Evolutionary conservation across 495 filamentous ascomycete species (phyloP), one percentile per base, ranked within the genome.

Genomic region (Penicillium herquei): DNA sequence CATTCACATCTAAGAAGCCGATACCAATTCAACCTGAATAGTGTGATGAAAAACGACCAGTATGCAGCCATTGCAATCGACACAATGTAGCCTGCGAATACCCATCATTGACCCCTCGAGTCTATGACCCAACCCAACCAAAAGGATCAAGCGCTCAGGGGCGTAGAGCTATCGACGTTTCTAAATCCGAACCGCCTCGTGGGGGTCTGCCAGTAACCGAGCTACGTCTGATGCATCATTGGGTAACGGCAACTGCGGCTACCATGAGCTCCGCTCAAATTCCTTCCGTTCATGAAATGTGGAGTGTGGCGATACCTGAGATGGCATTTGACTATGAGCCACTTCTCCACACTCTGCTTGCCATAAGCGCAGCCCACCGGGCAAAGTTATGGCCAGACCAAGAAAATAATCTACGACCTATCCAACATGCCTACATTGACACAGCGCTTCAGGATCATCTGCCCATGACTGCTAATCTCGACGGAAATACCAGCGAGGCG

Each of bases 271-370:
- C 60, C 17, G 61, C 61, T 9, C 57, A 61, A 11, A 10, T 64
- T 6, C 21, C 42, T 4, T 44, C 55, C 5, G 57, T 59, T 30
- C 49, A 43, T 31, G 41, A 57, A 9, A 64, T 61, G 57, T 65
- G 63, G 63, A 55, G 42, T 40, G 26, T 62, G 8, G 46, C 55
- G 17, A 61, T 64, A 4, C 64, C 64, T 10, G 40, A 61, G 13
- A 56, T 67, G 64, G 57, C 64, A 8, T 64, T 67, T 35, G 64
- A 67, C 18, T 61, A 64, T 32, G 52, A 64, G 43, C 61, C 61
- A 32, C 64, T 67, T 42, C 55, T 64, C 16, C 61, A 66, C 50
- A 64, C 61, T n/a, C 39, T 67, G 33, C 58, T 64, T 30, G 64
- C 61, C 5, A 12, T 64, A n/a, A 50, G 57, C 0, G 64, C 61